Percentiles rank a stretch among this genome's conserved stretches.
Conservation (phyloP, 139 green algal genomes). For the Ettlia oleoabundans region DNA sequence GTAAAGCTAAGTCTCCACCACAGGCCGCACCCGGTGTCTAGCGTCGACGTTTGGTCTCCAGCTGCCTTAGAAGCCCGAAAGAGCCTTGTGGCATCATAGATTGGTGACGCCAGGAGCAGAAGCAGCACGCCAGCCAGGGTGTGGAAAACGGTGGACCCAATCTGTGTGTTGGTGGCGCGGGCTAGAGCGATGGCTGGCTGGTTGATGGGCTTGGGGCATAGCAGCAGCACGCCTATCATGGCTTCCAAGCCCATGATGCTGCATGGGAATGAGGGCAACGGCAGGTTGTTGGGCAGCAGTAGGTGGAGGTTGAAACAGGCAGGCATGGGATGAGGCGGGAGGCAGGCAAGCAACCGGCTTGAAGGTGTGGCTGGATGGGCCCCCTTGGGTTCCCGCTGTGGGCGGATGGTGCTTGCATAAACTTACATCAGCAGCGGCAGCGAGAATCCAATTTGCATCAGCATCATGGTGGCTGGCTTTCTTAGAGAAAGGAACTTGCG, state of each 20-base stretch:
- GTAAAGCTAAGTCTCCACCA: too few relatives aligned
- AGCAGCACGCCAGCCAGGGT: conserved; percentile 21
- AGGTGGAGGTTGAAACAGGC: too few relatives aligned
- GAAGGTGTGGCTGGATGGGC: background rate
- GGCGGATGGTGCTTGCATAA: background rate
- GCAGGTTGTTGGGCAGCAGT: too few relatives aligned
- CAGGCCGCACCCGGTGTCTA: background rate
- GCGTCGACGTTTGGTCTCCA: background rate
- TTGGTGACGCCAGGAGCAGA: conserved; percentile 16
- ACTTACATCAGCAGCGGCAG: conserved; percentile 15
- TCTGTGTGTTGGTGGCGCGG: conserved; percentile 1
- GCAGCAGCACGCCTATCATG: background rate
- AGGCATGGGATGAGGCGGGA: background rate
- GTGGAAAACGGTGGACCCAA: conserved; percentile 16
- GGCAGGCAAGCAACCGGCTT: background rate
- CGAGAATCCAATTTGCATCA: conserved; percentile 13
- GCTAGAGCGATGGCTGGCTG: conserved; percentile 7
- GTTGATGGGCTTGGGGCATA: conserved; percentile 16
- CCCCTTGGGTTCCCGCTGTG: background rate
- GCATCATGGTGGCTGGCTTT: background rate
- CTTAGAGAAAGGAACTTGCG: background rate
- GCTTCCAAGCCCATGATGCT: conserved; percentile 2
- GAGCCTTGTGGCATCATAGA: conserved; percentile 1
- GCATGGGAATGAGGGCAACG: background rate
- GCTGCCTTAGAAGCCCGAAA: background rate